Base-by-base conservation (phyloP, 2,329 filamentous ascomycete genomes). In the Pseudogymnoascus sp. region DNA sequence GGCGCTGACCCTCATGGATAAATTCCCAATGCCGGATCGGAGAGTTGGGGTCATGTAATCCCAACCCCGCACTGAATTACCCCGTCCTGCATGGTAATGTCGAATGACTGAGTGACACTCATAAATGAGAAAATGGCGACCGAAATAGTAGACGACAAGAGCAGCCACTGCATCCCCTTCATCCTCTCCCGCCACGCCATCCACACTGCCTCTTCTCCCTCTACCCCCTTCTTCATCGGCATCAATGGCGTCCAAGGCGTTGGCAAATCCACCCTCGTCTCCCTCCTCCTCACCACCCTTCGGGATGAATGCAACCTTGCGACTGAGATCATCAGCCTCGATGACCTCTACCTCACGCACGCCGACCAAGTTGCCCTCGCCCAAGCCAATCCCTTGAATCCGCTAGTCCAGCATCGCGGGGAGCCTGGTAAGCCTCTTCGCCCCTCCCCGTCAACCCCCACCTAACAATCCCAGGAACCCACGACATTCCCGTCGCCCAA, bases 221-320 rank as follows among this genome's bases (percentile, higher is more conserved):
- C 66, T 21, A 71, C 76, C 59, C 91, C 92, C 29, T 89, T 96
- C 74, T 84, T 96, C 72, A 81, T 97, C 65, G 93, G 92, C 54
- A 82, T 97, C 69, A 96, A 95, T 69, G 93, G 92, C 64, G 85
- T 96, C 29, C 93, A 97, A 76, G 93, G 93, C 64, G 88, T 90
- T 37, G 93, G 93, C 67, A 97, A 97, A 78, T 95, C 92, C 3
- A 95, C 92, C 10, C 82, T 96, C 69, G 92, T 92, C 37, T 80
- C 80, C 37, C 79, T 82, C 4, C 81, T 96, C 44, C 81, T 78
- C 63, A 67, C 74, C 3, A 81, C 77, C n/a, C 77, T 87, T 44
- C 74, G 76, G 35, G 75, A 77, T 10, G 73, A 79, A 17, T 76
- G 84, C 68, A 77, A 74, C 36, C 75, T 87, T 9, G 75, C 78